Conservation (phyloP, 2,329 filamentous ascomycete species). For the Ophiostoma perfectum region DNA sequence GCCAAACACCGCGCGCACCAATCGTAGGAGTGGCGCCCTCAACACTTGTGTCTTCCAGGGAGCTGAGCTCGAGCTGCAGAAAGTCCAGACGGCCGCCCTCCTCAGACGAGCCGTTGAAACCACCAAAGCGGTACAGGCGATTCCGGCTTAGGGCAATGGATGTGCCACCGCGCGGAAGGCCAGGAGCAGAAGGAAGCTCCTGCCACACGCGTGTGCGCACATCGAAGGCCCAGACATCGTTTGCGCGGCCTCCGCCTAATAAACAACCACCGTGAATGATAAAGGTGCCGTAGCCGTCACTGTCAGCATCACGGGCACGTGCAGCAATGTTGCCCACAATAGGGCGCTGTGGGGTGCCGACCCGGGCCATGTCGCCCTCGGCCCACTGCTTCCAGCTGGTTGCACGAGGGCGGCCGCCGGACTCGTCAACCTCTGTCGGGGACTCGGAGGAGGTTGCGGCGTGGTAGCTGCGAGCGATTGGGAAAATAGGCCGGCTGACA, state of each 20-base stretch:
- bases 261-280: slow-evolving; percentile 74
- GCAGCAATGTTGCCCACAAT: slow-evolving; percentile 54
- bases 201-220: slow-evolving; percentile 60
- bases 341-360: slow-evolving; percentile 55
- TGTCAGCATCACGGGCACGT: slow-evolving; percentile 54
- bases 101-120: slow-evolving; percentile 66
- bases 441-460: slow-evolving; percentile 46
- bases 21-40: slow-evolving; percentile 45
- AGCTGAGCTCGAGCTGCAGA: slow-evolving; percentile 52
- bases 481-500: slow-evolving; percentile 38
- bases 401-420: slow-evolving; percentile 34
- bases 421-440: slow-evolving; percentile 26
- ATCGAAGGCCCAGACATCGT: slow-evolving; percentile 76
- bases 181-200: slow-evolving; percentile 61
- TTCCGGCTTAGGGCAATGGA: slow-evolving; percentile 60
- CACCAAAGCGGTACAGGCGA: slow-evolving; percentile 70
- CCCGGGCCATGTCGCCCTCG: slow-evolving; percentile 48
- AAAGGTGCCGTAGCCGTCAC: slow-evolving; percentile 60
- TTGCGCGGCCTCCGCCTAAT: slow-evolving; percentile 53
- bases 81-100: slow-evolving; percentile 68
- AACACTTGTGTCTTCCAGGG: slow-evolving; percentile 45
- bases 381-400: slow-evolving; percentile 53
- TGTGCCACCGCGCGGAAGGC: slow-evolving; percentile 59
- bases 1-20: slow-evolving; percentile 49
- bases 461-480: slow-evolving; percentile 67